Conservation (phyloP, 257 asterid genomes). For the Solanum pimpinellifolium region DNA sequence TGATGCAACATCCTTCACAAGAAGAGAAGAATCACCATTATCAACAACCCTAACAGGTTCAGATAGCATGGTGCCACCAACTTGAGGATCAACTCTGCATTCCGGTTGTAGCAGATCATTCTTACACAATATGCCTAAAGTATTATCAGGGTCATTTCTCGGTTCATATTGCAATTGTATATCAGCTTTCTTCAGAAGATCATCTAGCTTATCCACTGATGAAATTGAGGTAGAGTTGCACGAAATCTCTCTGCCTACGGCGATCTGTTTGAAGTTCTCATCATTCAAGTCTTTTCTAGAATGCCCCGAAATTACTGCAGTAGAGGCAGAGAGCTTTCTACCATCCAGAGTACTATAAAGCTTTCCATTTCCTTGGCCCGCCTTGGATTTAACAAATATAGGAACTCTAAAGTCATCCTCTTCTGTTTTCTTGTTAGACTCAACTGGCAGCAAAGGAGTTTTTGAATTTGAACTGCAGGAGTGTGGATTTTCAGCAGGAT, state of each 20-base stretch:
- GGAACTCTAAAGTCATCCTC: constrained; percentile 83
- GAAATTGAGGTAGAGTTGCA: constrained; percentile 1
- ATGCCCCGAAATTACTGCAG: constrained; percentile 4
- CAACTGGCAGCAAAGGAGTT: constrained; percentile 20
- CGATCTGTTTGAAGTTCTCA: constrained; percentile 13
- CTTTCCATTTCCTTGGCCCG: constrained; percentile 20
- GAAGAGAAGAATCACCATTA: constrained; percentile 17
- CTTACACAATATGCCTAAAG: neutral
- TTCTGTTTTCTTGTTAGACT: constrained; percentile 31
- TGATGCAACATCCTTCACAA: constrained; percentile 5
- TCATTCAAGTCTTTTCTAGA: constrained; percentile 14
- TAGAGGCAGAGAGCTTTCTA: constrained; percentile 21
- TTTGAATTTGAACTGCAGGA: constrained; percentile 18
- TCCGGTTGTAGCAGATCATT: neutral
- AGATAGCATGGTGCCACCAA: neutral
- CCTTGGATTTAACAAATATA: constrained; percentile 23
- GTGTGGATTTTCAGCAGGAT: constrained; percentile 33
- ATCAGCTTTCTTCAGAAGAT: neutral
- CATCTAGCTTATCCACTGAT: neutral
- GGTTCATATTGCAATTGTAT: neutral
- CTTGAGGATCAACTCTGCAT: neutral
- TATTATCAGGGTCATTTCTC: neutral
- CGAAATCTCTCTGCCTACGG: constrained; percentile 1
- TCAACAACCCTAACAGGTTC: neutral
- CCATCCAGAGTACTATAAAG: neutral